A percentile compares a stretch with the other conserved stretches of the same genome.
These are phyloP conservation scores for Yamadazyma kitorensis DNA, from an alignment of 805 yeast species.

Conservation along the genomic window DNA sequence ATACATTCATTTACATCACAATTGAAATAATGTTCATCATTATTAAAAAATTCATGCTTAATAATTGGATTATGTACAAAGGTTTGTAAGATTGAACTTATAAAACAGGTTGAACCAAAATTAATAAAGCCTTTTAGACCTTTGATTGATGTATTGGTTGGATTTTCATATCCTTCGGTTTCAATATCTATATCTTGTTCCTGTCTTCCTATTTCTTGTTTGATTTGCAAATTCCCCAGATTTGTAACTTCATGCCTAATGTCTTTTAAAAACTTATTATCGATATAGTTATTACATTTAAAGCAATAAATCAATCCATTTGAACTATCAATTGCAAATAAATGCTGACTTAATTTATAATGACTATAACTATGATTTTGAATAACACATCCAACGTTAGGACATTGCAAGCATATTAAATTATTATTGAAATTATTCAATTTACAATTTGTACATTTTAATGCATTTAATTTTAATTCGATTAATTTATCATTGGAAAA, in stretches of 20 bases:
- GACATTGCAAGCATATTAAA: constrained; percentile 72
- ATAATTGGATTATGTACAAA: constrained; percentile 87
- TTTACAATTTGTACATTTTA: constrained; percentile 52
- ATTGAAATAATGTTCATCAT: constrained; percentile 60
- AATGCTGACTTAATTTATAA: constrained; percentile 31
- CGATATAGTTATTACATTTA: constrained; percentile 70
- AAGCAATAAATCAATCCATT: constrained; percentile 75
- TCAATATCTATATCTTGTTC: not conserved
- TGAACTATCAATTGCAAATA: constrained; percentile 56
- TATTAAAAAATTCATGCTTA: constrained; percentile 67
- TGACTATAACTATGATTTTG: constrained; percentile 31
- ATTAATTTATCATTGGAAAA: constrained; percentile 37
- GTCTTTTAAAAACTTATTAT: constrained; percentile 57
- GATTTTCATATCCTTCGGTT: constrained; percentile 20
- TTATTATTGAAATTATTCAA: constrained; percentile 41
- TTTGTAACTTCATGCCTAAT: constrained; percentile 33
- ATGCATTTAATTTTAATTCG: constrained; percentile 40
- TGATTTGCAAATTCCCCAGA: not conserved
- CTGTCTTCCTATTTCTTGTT: not conserved
- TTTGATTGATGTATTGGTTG: constrained; percentile 55
- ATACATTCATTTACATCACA: constrained; percentile 59
- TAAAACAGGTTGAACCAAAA: constrained; percentile 96
- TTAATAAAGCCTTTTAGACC: constrained; percentile 88
- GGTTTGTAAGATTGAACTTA: constrained; percentile 89
- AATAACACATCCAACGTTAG: constrained; percentile 65